Conservation (phyloP, 352 stramenopile genomes). For the Phytophthora tubulina region DNA sequence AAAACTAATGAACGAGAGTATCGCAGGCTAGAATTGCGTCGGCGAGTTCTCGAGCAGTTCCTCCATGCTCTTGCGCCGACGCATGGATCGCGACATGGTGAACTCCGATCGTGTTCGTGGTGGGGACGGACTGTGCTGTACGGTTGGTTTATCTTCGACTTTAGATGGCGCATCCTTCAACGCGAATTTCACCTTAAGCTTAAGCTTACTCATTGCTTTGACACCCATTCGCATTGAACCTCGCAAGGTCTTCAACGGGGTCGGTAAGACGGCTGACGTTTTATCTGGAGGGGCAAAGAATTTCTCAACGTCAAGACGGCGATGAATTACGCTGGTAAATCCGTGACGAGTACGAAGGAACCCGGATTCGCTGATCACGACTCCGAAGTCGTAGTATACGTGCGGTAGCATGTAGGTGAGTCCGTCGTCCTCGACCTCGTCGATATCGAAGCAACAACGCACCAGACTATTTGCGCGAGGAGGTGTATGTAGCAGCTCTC, state of each 20-base stretch:
- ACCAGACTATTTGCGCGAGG: conserved; percentile 64
- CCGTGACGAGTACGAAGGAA: conserved; percentile 60
- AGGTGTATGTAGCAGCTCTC: conserved; percentile 57
- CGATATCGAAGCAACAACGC: conserved; percentile 49
- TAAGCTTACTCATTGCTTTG: neutral
- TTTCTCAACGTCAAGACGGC: conserved; percentile 58
- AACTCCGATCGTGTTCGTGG: conserved; percentile 8
- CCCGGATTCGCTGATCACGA: conserved; percentile 52
- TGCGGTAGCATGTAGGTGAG: conserved; percentile 58
- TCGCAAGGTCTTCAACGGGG: conserved; percentile 13
- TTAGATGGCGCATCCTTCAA: conserved; percentile 21
- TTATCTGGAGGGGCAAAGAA: conserved; percentile 47
- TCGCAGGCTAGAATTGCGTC: neutral
- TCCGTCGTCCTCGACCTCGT: conserved; percentile 43
- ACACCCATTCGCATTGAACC: neutral
- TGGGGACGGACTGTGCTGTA: conserved; percentile 15
- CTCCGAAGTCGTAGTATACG: conserved; percentile 69
- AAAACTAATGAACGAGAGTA: neutral
- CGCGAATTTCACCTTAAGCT: conserved; percentile 21
- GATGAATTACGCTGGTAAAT: conserved; percentile 64
- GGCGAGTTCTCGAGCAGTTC: conserved; percentile 33
- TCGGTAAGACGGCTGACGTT: conserved; percentile 12
- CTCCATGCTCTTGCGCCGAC: conserved; percentile 67
- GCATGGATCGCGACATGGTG: conserved; percentile 49
- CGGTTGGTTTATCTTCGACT: neutral